A percentile compares a stretch with the other conserved stretches of the same genome.
Evolutionary conservation across 2,329 filamentous ascomycete species (phyloP).

Genomic region (Atkinsonella texensis): DNA sequence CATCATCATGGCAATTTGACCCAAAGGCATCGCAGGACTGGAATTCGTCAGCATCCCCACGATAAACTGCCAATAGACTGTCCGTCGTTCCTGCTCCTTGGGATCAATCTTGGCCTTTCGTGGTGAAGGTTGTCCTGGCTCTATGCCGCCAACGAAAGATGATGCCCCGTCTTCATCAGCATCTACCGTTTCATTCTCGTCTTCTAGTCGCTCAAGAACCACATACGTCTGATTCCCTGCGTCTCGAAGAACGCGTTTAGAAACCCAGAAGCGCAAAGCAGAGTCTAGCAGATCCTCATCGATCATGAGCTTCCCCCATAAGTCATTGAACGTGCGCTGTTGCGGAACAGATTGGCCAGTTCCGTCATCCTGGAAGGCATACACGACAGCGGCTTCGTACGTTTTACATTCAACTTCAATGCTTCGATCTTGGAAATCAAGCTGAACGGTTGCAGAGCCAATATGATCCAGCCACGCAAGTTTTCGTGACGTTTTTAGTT

Average conservation of each 20-base stretch:
- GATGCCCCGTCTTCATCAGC: slow-evolving; percentile 20
- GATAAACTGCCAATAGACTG: slow-evolving; percentile 84
- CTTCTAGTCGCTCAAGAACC: slow-evolving; percentile 54
- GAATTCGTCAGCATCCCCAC: slow-evolving; percentile 92
- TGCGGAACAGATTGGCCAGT: slow-evolving; percentile 21
- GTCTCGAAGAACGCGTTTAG: slow-evolving; percentile 52
- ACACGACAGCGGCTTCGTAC: slow-evolving; percentile 80
- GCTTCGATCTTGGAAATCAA: slow-evolving; percentile 72
- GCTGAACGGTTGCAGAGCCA: slow-evolving; percentile 66
- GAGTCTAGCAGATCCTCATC: slow-evolving; percentile 58
- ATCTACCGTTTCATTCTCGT: slow-evolving; percentile 16
- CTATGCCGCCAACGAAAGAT: slow-evolving; percentile 13
- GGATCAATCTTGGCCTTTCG: slow-evolving; percentile 47
- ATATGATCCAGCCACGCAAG: slow-evolving; percentile 79
- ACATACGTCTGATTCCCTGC: slow-evolving; percentile 42
- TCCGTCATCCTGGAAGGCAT: slow-evolving; percentile 56
- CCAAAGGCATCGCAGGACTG: slow-evolving; percentile 64
- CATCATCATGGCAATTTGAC: slow-evolving; percentile 86
- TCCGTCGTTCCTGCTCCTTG: slow-evolving; percentile 47
- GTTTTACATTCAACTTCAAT: slow-evolving; percentile 63
- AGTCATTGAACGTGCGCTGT: slow-evolving; percentile 37
- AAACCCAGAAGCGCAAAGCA: slow-evolving; percentile 61
- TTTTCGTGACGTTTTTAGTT: slow-evolving; percentile 71
- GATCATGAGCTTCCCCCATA: slow-evolving; percentile 52
- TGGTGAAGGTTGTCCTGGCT: slow-evolving; percentile 24